These are phyloP conservation scores for Strobilomyces confusus DNA, from an alignment of 768 basidiomycete species.

Conservation along the genomic window DNA sequence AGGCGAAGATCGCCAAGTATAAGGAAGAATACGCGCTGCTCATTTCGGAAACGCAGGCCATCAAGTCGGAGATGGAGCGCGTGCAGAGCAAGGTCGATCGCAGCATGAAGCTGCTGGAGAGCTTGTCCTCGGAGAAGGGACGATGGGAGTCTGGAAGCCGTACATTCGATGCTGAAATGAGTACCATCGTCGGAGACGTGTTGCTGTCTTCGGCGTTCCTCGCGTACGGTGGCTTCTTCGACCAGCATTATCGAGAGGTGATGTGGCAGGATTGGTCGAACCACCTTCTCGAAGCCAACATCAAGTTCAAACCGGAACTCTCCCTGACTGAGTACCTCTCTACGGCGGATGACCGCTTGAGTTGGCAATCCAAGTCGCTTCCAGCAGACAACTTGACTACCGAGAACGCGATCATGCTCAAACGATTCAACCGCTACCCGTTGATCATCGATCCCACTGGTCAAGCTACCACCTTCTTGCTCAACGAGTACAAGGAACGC, in stretches of 20 bases:
- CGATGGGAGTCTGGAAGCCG: slow-evolving; percentile 95
- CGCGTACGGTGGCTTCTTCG: slow-evolving; percentile 97
- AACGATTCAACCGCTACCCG: slow-evolving; percentile 95
- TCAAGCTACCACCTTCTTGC: slow-evolving; percentile 90
- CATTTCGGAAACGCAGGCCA: slow-evolving; percentile 95
- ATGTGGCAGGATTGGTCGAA: slow-evolving; percentile 96
- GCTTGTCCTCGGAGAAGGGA: slow-evolving; percentile 88
- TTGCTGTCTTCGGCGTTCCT: slow-evolving; percentile 93
- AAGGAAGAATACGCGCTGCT: slow-evolving; percentile 97
- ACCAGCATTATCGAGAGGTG: slow-evolving; percentile 94
- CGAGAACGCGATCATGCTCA: slow-evolving; percentile 99
- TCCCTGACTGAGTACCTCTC: slow-evolving; percentile 95
- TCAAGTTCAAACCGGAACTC: slow-evolving; percentile 90
- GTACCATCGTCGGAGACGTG: slow-evolving; percentile 96
- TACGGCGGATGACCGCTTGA: slow-evolving; percentile 91
- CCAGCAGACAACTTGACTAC: slow-evolving; percentile 94
- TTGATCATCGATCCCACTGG: slow-evolving; percentile 98
- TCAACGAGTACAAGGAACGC: slow-evolving; percentile 92
- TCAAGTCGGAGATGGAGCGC: slow-evolving; percentile 96
- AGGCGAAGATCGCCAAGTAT: slow-evolving; percentile 87
- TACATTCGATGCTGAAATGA: slow-evolving; percentile 97
- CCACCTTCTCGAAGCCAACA: slow-evolving; percentile 83
- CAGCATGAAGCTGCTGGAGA: slow-evolving; percentile 91
- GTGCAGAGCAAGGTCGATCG: slow-evolving; percentile 97
- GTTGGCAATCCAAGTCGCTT: slow-evolving; percentile 94